These are phyloP conservation scores for Solanum neorickii DNA, from an alignment of 257 asterid genomes.

Conservation along the genomic window DNA sequence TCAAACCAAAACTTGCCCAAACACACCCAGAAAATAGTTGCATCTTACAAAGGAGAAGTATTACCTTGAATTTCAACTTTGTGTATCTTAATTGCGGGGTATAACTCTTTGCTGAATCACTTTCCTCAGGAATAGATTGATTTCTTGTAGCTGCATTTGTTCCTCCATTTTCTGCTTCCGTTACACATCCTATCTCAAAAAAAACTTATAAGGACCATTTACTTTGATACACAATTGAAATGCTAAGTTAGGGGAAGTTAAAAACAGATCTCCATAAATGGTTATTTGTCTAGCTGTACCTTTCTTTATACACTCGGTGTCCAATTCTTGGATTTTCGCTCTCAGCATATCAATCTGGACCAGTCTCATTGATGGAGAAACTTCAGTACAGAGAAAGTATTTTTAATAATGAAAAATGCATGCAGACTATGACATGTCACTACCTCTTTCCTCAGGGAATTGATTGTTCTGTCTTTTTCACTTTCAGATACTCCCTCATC, in stretches of 20 bases:
- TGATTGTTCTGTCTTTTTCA: slow-evolving; percentile 35
- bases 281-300: slow-evolving; percentile 23
- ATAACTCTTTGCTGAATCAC: slow-evolving; percentile 44
- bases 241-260: not conserved
- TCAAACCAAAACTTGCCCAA: not conserved
- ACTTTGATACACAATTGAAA: not conserved
- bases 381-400: slow-evolving; percentile 8
- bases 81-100: slow-evolving; percentile 76
- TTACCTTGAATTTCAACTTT: slow-evolving; percentile 74
- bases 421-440: not conserved
- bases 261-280: not conserved
- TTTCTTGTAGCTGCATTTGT: slow-evolving; percentile 8
- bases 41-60: slow-evolving; percentile 3
- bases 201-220: not conserved
- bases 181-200: slow-evolving; percentile 1
- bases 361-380: slow-evolving; percentile 1
- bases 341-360: slow-evolving; percentile 57
- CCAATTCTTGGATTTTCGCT: slow-evolving; percentile 44
- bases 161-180: slow-evolving; percentile 30
- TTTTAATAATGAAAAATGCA: not conserved
- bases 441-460: slow-evolving; percentile 64
- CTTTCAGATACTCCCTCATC: slow-evolving; percentile 20
- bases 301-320: slow-evolving; percentile 24
- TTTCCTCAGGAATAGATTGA: slow-evolving; percentile 19
- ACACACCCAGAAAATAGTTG: not conserved